Evolutionary conservation across 768 basidiomycete genomes (phyloP), one percentile per base, ranked within the genome.

Genomic region (Antrodiella citrinella): DNA sequence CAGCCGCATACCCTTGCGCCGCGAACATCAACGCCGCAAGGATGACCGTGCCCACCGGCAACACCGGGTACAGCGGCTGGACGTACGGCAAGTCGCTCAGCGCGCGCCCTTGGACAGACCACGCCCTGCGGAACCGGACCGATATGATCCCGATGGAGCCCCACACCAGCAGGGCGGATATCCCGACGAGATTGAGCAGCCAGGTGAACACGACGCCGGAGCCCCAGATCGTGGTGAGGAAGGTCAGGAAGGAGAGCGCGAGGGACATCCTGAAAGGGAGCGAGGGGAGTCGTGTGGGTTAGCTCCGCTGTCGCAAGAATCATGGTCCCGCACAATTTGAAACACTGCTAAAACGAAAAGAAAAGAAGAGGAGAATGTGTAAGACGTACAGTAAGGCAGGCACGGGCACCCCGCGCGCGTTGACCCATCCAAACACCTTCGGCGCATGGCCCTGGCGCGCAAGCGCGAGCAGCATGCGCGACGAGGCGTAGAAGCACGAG

Each of bases 161-260:
- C 83, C 84, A 86, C 39, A 82, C 80, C 51, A 86, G 72, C 45
- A 86, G 67, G 1, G 81, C 78, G 1, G 78, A 82, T 42, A 86
- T 78, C 39, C 84, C 82, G 5, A 78, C 80, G 47, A 84, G 66
- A 55, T 82, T 80, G 45, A 82, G 66, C 9, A 84, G 67, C 83
- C 77, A 78, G 1, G 71, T 73, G 54, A 81, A 79, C 39, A 75
- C 75, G 49, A 76, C 59, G 11, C 75, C 75, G 43, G 72, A 68
- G 13, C 78, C 74, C 78, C 78, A 81, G 52, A 81, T 75, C 4
- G 77, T 77, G 4, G 80, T 76, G 39, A 78, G 58, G 64, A 78
- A 81, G 0, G 79, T 75, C 40, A 81, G 61, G 50, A 63, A 74
- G 0, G 75, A 68, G 51, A 77, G 68, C 0, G 66, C 72, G 2